Conservation (phyloP, 345 rosid genomes). For the Brassica carinata region DNA sequence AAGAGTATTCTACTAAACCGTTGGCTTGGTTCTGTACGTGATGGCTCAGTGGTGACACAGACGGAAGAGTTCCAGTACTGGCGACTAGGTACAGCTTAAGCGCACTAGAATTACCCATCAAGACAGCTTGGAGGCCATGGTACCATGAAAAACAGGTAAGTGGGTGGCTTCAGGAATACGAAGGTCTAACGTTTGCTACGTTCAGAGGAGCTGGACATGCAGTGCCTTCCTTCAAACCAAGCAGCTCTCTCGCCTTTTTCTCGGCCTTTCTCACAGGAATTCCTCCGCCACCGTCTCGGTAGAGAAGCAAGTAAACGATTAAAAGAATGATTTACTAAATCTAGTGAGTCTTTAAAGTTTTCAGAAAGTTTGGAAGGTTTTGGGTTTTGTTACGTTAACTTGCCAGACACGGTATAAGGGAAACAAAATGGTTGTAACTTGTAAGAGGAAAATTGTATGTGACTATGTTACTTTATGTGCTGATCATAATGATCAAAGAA, state of each 20-base stretch:
- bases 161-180: slow-evolving; percentile 92
- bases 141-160: slow-evolving; percentile 89
- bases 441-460: slow-evolving; percentile 19
- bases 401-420: slow-evolving; percentile 14
- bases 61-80: slow-evolving; percentile 92
- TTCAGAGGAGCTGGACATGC: slow-evolving; percentile 99
- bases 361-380: slow-evolving; percentile 12
- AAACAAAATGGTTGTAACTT: background rate
- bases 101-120: slow-evolving; percentile 63
- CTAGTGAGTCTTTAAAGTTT: slow-evolving; percentile 14
- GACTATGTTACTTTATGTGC: slow-evolving; percentile 4
- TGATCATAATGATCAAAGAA: slow-evolving; percentile 14
- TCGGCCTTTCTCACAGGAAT: slow-evolving; percentile 69
- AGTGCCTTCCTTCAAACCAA: slow-evolving; percentile 85
- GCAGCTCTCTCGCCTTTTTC: slow-evolving; percentile 76
- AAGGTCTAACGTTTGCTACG: slow-evolving; percentile 84
- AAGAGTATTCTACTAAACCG: background rate
- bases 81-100: slow-evolving; percentile 81
- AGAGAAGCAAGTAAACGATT: background rate
- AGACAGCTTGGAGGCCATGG: slow-evolving; percentile 92
- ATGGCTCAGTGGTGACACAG: slow-evolving; percentile 85
- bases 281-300: slow-evolving; percentile 50
- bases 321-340: slow-evolving; percentile 1
- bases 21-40: slow-evolving; percentile 3
- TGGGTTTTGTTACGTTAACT: slow-evolving; percentile 35